A percentile compares a stretch with the other conserved stretches of the same genome.
phyloP scores from a whole-genome alignment of 441 rosid species.

The Melastoma candidum region DNA sequence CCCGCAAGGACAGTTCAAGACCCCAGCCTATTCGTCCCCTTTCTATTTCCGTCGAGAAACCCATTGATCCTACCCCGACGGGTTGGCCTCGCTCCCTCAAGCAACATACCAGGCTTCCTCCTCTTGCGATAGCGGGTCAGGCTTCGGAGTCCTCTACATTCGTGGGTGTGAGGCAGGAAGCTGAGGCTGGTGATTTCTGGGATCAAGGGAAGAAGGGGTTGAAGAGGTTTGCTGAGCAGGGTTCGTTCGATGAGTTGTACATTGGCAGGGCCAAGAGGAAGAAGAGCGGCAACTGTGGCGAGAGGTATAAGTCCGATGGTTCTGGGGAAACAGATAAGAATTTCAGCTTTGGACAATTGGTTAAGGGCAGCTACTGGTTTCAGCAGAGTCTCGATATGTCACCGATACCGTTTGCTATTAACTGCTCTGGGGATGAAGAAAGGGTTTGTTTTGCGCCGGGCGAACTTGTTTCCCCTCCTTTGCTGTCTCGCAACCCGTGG shows the following conservation, averaged over 20 bases:
- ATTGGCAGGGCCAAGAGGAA: constrained; percentile 60
- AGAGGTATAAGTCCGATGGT: constrained; percentile 10
- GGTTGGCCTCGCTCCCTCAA: constrained; percentile 43
- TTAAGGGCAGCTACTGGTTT: constrained; percentile 58
- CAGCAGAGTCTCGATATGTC: constrained; percentile 43
- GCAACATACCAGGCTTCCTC: constrained; percentile 82
- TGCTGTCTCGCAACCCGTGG: constrained; percentile 67
- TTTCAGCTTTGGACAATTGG: constrained; percentile 36
- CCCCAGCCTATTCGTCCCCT: constrained; percentile 64
- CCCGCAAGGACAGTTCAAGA: constrained; percentile 63
- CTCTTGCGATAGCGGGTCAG: constrained; percentile 37
- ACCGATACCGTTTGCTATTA: constrained; percentile 53
- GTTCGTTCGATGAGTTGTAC: constrained; percentile 42
- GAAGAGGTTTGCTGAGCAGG: constrained; percentile 79
- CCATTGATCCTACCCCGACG: constrained; percentile 36
- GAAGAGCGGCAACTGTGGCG: constrained; percentile 34
- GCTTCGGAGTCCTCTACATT: not conserved
- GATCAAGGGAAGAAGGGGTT: constrained; percentile 54
- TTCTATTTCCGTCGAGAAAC: constrained; percentile 59
- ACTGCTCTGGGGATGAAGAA: constrained; percentile 67
- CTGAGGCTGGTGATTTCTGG: constrained; percentile 49
- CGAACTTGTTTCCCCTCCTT: constrained; percentile 57
- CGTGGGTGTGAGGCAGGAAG: no score
- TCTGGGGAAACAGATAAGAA: constrained; percentile 17
- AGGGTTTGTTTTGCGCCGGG: constrained; percentile 61